Evolutionary conservation across 331 rosid species (phyloP).

Genomic region (Erythrophleum ivorense): DNA sequence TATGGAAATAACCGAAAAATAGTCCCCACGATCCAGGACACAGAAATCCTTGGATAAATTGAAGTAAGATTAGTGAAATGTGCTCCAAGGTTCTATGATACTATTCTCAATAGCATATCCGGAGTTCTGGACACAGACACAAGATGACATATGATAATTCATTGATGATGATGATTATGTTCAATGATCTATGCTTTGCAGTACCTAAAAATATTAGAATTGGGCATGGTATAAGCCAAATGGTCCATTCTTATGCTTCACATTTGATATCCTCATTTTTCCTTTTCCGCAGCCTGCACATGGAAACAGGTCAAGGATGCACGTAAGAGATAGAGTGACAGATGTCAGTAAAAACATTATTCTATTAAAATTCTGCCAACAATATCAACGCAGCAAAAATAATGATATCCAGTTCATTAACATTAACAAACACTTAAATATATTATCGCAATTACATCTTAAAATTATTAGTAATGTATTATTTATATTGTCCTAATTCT

Average conservation of each 20-base stretch:
- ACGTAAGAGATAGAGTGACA: conserved; percentile 34
- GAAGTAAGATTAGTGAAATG: neutral
- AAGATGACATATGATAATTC: conserved; percentile 3
- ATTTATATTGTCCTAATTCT: too few species aligned
- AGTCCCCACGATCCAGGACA: neutral
- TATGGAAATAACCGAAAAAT: too few species aligned
- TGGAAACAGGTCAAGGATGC: conserved; percentile 27
- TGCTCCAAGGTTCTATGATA: neutral
- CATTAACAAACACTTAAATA: too few species aligned
- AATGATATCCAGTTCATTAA: neutral
- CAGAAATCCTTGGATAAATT: conserved; percentile 12
- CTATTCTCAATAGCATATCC: conserved; percentile 24
- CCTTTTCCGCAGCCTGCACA: conserved; percentile 76
- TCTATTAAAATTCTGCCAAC: too few species aligned
- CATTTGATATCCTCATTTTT: conserved; percentile 36
- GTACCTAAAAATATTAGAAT: conserved; percentile 38
- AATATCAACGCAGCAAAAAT: too few species aligned
- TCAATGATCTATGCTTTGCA: neutral
- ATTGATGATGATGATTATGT: neutral
- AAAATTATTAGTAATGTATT: too few species aligned
- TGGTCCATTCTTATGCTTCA: conserved; percentile 15
- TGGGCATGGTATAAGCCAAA: conserved; percentile 29
- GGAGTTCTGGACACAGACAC: conserved; percentile 21
- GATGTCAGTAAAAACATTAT: neutral
- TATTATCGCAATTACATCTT: too few species aligned